Percentiles rank a stretch among this genome's conserved stretches.
Evolutionary conservation across 768 basidiomycete genomes (phyloP).

Genomic region (Mycena sanguinolenta): DNA sequence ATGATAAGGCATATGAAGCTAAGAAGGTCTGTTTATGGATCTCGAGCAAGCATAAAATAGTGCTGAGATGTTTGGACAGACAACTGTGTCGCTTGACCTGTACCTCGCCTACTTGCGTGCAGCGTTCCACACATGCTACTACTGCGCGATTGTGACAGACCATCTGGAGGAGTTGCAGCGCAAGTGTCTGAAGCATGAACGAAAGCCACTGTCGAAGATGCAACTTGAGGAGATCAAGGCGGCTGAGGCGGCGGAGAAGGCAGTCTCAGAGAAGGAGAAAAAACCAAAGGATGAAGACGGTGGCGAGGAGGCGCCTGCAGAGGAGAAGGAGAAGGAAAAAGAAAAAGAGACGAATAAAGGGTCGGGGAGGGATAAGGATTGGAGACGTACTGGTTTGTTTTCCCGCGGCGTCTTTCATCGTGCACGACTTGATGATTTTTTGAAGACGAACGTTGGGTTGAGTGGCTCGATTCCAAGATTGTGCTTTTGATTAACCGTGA

Average conservation of each 20-base stretch:
- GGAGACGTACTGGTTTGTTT: conserved; percentile 76
- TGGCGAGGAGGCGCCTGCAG: conserved; percentile 49
- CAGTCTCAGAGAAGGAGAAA: conserved; percentile 58
- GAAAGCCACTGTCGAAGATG: conserved; percentile 78
- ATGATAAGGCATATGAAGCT: conserved; percentile 75
- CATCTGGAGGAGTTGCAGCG: conserved; percentile 96
- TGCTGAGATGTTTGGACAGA: conserved; percentile 56
- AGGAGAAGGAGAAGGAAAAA: conserved; percentile 56
- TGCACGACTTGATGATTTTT: conserved; percentile 18
- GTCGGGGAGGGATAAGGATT: conserved; percentile 50
- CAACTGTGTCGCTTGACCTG: conserved; percentile 88
- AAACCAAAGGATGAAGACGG: conserved; percentile 60
- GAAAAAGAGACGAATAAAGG: conserved; percentile 46
- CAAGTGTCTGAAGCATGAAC: conserved; percentile 93
- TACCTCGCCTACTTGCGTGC: conserved; percentile 94
- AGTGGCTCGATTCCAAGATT: conserved; percentile 89
- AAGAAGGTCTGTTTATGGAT: conserved; percentile 71
- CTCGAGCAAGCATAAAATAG: conserved; percentile 36
- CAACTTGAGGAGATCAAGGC: conserved; percentile 72
- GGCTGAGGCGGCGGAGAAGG: conserved; percentile 65
- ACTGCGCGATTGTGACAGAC: conserved; percentile 93
- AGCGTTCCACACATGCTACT: conserved; percentile 96
- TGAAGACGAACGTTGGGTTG: conserved; percentile 89
- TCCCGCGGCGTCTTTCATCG: background rate
- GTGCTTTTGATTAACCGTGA: conserved; percentile 84